Evolutionary conservation across 345 rosid genomes (phyloP).

Genomic region (Hibiscus tridactylites): DNA sequence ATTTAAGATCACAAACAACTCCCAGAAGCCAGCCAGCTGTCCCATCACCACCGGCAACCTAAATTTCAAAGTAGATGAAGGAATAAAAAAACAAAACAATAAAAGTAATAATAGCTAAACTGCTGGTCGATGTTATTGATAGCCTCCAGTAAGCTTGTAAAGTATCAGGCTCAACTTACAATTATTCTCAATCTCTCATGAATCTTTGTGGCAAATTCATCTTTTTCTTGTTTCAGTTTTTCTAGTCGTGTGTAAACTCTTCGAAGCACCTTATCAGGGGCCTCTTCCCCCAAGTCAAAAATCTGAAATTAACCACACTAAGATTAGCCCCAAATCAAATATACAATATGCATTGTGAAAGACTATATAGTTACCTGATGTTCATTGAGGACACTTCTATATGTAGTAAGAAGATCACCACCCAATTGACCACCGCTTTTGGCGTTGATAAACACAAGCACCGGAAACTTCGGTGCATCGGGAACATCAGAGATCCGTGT

Average conservation of each 20-base stretch:
- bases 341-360: neutral
- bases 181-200: conserved; percentile 50
- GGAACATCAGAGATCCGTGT: conserved; percentile 12
- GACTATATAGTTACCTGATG: conserved; percentile 38
- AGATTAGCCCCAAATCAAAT: neutral
- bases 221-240: conserved; percentile 37
- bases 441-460: conserved; percentile 74
- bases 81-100: neutral
- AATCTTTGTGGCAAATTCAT: conserved; percentile 40
- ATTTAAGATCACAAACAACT: conserved; percentile 80
- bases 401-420: conserved; percentile 61
- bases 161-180: conserved; percentile 34
- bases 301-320: conserved; percentile 39
- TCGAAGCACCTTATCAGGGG: conserved; percentile 51
- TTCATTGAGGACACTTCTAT: conserved; percentile 43
- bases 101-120: neutral
- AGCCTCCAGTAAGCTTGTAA: neutral
- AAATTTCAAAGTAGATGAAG: neutral
- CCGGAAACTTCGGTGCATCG: conserved; percentile 40
- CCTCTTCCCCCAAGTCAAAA: conserved; percentile 59
- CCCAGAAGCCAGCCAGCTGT: conserved; percentile 99
- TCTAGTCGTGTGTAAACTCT: conserved; percentile 57
- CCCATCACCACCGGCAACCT: conserved; percentile 99
- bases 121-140: neutral
- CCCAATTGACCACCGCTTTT: conserved; percentile 91